Conservation (phyloP, 768 basidiomycete species). For the Lactarius vividus region DNA sequence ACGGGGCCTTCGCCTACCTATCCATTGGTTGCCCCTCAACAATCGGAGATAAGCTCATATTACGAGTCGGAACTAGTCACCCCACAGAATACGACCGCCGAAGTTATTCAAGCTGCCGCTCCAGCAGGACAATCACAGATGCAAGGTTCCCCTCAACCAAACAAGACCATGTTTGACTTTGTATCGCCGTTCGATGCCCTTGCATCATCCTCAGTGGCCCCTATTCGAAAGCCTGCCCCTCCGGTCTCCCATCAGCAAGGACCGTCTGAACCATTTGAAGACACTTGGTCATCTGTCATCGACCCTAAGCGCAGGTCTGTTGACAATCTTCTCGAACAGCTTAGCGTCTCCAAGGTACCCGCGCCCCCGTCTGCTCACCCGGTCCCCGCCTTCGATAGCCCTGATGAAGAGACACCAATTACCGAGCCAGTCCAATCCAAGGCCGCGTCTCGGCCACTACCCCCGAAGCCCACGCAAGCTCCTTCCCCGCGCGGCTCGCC, state of each 20-base stretch:
- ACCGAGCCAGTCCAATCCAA: slow-evolving; percentile 42
- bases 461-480: slow-evolving; percentile 50
- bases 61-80: slow-evolving; percentile 27
- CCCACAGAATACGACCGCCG: slow-evolving; percentile 27
- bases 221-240: slow-evolving; percentile 68
- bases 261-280: slow-evolving; percentile 54
- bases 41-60: slow-evolving; percentile 23
- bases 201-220: slow-evolving; percentile 41
- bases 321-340: slow-evolving; percentile 74
- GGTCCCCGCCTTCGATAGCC: slow-evolving; percentile 33
- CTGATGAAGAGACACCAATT: slow-evolving; percentile 33
- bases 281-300: slow-evolving; percentile 45
- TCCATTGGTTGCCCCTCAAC: slow-evolving; percentile 17
- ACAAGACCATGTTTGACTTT: slow-evolving; percentile 83
- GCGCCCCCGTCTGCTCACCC: slow-evolving; percentile 32
- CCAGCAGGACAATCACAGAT: slow-evolving; percentile 32
- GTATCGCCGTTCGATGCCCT: slow-evolving; percentile 83
- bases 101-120: slow-evolving; percentile 23
- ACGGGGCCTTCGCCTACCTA: slow-evolving; percentile 22
- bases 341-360: slow-evolving; percentile 49
- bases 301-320: slow-evolving; percentile 80
- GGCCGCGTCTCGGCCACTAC: slow-evolving; percentile 57
- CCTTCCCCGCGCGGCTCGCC: slow-evolving; percentile 65
- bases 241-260: slow-evolving; percentile 37
- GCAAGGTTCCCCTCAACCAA: slow-evolving; percentile 62